Base-by-base conservation (phyloP, 331 rosid genomes). In the Stylosanthes scabra region DNA sequence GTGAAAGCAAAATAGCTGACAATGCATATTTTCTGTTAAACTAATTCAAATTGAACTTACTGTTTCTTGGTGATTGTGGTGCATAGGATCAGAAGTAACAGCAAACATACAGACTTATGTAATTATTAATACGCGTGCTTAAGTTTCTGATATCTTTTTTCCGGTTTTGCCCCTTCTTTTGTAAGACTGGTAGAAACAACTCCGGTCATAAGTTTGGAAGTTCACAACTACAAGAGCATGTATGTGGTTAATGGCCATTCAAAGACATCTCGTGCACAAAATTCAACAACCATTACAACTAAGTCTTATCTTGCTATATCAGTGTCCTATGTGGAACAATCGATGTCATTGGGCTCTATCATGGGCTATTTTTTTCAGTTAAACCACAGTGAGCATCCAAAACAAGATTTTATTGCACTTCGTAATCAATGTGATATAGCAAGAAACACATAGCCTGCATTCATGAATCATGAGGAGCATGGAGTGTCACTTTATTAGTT, bases 11-110 rank as follows among this genome's bases (percentile, higher is more conserved):
- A 46, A 54, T 20, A 31, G 7, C 41, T 57, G 20, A 62, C 51
- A 47, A 72, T 74, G 6, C 20, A 47, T 46, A 28, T 47, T 46
- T 10, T n/a, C n/a, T 68, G 47, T n/a, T 59, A 29, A 14, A 56
- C 41, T 60, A 15, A 20, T 46, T 7, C 61, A 25, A 63, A 25
- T 34, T 15, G 59, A 59, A 56, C 51, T 34, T 55, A 45, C 39
- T 29, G 34, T 66, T 47, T 74, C 47, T 40, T 41, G 66, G 58
- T 52, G 58, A 28, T 7, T 27, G 12, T 44, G 31, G 20, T 42
- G 39, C 63, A 29, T 34, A 66, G 66, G 31, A 75, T 41, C 46
- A 41, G 46, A 67, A 59, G n/a, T 29, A 40, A 37, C 41, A 16
- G 12, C 15, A 31, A 42, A 8, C 13, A 14, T 40, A 20, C 31